Percentiles rank a stretch among this genome's conserved stretches.
Conservation (phyloP, 306 rosid species). For the Glycine latifolia region DNA sequence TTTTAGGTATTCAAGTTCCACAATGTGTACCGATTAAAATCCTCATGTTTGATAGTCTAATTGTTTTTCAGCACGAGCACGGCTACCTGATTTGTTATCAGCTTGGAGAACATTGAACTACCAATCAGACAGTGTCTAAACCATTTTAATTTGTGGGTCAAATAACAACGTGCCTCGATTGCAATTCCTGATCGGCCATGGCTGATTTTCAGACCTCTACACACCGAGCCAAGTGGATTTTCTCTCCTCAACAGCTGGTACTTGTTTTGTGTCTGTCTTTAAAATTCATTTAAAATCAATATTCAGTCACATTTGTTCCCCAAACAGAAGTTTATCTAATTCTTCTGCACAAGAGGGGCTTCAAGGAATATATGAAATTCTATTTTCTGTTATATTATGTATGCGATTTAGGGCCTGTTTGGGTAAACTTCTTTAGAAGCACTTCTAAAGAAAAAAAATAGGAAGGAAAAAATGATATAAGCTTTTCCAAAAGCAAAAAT, state of each 20-base stretch:
- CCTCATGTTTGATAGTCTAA: neutral
- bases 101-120: conserved; percentile 19
- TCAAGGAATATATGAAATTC: conserved; percentile 11
- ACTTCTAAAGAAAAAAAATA: too few species aligned
- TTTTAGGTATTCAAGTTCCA: neutral
- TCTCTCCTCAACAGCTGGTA: conserved; percentile 82
- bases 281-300: conserved; percentile 29
- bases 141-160: conserved; percentile 1
- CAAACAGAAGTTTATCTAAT: conserved; percentile 1
- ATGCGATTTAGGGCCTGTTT: too few species aligned
- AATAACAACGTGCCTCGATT: conserved; percentile 41
- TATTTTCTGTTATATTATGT: conserved; percentile 22
- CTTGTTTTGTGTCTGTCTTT: neutral
- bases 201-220: conserved; percentile 91
- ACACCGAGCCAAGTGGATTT: conserved; percentile 86
- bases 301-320: conserved; percentile 7
- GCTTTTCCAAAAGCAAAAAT: too few species aligned
- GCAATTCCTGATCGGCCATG: conserved; percentile 49
- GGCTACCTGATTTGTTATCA: neutral
- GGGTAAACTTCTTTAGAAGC: too few species aligned
- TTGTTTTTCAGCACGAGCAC: conserved; percentile 20
- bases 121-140: neutral
- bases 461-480: too few species aligned
- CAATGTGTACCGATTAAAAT: neutral
- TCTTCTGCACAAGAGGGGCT: conserved; percentile 6